Percentiles rank a stretch among this genome's conserved stretches.
These are phyloP conservation scores for Stemphylium beticola DNA, from an alignment of 2,329 filamentous ascomycete species.

Conservation along the genomic window DNA sequence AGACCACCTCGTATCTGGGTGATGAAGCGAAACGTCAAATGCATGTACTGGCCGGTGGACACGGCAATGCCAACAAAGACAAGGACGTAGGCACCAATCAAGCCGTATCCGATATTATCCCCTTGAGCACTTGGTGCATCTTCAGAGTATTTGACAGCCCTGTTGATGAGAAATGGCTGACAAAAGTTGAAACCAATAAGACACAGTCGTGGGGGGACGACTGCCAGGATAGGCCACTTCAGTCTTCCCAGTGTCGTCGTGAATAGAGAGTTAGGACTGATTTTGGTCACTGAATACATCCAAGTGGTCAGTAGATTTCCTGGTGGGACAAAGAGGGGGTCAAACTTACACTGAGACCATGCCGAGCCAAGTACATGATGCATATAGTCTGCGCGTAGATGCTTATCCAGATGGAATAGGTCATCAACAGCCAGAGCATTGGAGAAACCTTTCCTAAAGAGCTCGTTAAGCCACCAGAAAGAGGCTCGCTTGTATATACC, in stretches of 20 bases:
- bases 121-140: constrained; percentile 21
- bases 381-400: constrained; percentile 51
- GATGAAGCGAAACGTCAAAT: constrained; percentile 43
- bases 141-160: constrained; percentile 38
- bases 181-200: constrained; percentile 48
- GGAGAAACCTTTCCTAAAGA: constrained; percentile 58
- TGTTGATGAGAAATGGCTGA: constrained; percentile 46
- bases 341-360: constrained; percentile 50
- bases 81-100: constrained; percentile 44
- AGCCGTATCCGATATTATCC: constrained; percentile 40
- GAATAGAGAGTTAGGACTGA: constrained; percentile 34
- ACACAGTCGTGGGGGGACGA: constrained; percentile 36
- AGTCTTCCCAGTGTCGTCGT: constrained; percentile 32
- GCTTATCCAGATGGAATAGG: constrained; percentile 54
- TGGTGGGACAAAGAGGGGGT: neutral
- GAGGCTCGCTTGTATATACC: constrained; percentile 57
- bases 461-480: constrained; percentile 62
- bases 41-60: constrained; percentile 44
- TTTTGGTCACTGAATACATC: constrained; percentile 17
- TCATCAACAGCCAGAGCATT: constrained; percentile 54
- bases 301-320: constrained; percentile 3
- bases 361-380: constrained; percentile 45
- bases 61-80: constrained; percentile 46
- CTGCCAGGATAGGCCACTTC: constrained; percentile 40
- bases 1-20: constrained; percentile 47